phyloP scores from a whole-genome alignment of 768 basidiomycete genomes.

The Suillus discolor region DNA sequence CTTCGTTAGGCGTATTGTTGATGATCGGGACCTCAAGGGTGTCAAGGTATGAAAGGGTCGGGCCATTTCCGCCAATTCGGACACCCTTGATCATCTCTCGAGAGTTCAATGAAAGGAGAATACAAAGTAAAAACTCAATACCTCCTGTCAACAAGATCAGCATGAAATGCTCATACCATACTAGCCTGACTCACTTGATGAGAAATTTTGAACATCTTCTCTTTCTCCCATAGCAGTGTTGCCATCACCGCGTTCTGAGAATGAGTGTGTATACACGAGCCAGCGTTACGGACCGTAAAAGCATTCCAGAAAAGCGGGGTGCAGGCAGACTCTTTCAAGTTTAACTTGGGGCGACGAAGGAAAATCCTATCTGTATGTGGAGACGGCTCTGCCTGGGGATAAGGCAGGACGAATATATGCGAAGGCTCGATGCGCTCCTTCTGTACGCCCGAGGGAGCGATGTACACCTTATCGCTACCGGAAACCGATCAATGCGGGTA shows the following conservation, averaged over 20 bases:
- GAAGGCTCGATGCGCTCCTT: conserved; percentile 82
- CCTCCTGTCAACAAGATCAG: conserved; percentile 41
- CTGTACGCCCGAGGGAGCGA: conserved; percentile 89
- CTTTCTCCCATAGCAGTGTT: conserved; percentile 73
- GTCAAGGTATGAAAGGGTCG: conserved; percentile 81
- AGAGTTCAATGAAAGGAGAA: background rate
- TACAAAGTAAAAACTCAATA: conserved; percentile 4
- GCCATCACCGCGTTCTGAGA: conserved; percentile 91
- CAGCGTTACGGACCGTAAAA: conserved; percentile 75
- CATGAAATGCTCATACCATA: too few species aligned
- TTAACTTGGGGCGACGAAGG: conserved; percentile 68
- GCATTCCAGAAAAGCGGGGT: conserved; percentile 94
- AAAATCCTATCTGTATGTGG: conserved; percentile 74
- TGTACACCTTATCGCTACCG: conserved; percentile 72
- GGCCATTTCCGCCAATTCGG: conserved; percentile 72
- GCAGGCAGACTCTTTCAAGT: conserved; percentile 84
- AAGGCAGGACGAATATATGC: conserved; percentile 90
- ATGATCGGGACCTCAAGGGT: conserved; percentile 87
- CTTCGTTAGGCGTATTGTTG: conserved; percentile 89
- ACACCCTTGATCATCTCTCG: conserved; percentile 90
- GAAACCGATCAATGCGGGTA: conserved; percentile 2
- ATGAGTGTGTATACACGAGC: conserved; percentile 90
- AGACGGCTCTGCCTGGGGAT: conserved; percentile 61
- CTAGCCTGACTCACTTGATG: conserved; percentile 58
- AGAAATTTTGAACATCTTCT: conserved; percentile 69